Percentiles rank a stretch among this genome's conserved stretches.
These are phyloP conservation scores for Neobulgaria alba DNA, from an alignment of 2,329 filamentous ascomycete species.

Conservation along the genomic window DNA sequence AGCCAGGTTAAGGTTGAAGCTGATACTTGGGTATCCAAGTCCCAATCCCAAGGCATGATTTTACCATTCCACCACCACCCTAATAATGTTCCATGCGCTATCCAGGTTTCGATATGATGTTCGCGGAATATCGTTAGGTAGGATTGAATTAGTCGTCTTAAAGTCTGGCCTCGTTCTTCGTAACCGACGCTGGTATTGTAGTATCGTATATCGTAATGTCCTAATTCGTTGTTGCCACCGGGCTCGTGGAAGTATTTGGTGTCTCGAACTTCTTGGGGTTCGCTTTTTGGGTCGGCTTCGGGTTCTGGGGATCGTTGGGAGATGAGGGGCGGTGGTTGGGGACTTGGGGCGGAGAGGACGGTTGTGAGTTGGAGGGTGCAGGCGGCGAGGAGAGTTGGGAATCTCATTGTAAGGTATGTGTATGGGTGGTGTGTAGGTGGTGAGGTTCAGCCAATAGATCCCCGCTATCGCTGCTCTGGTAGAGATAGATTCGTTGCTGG, in stretches of 20 bases:
- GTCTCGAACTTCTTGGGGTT: conserved; percentile 2
- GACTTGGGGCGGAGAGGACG: conserved; percentile 2
- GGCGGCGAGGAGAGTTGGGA: conserved; percentile 8
- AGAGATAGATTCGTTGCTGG: no score
- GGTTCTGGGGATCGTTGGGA: background rate
- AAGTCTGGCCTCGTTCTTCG: conserved; percentile 54
- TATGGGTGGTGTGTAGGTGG: no score
- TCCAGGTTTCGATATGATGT: conserved; percentile 69
- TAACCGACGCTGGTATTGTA: conserved; percentile 55
- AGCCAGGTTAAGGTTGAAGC: conserved; percentile 57
- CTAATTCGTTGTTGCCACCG: conserved; percentile 48
- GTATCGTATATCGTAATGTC: conserved; percentile 68
- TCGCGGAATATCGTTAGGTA: conserved; percentile 61
- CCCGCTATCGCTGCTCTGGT: no score
- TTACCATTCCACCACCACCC: conserved; percentile 85
- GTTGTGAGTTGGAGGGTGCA: conserved; percentile 11
- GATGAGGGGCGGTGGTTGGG: background rate
- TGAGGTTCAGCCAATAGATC: no score
- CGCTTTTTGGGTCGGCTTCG: background rate
- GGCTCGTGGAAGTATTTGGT: conserved; percentile 41
- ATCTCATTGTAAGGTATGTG: conserved; percentile 13
- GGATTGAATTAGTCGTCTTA: conserved; percentile 62
- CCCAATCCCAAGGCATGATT: conserved; percentile 78
- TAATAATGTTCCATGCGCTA: conserved; percentile 74
- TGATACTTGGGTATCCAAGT: conserved; percentile 73